A percentile compares a stretch with the other conserved stretches of the same genome.
phyloP scores from a whole-genome alignment of 1,284 basidiomycete genomes.

The Microbotryomycetes sp. region DNA sequence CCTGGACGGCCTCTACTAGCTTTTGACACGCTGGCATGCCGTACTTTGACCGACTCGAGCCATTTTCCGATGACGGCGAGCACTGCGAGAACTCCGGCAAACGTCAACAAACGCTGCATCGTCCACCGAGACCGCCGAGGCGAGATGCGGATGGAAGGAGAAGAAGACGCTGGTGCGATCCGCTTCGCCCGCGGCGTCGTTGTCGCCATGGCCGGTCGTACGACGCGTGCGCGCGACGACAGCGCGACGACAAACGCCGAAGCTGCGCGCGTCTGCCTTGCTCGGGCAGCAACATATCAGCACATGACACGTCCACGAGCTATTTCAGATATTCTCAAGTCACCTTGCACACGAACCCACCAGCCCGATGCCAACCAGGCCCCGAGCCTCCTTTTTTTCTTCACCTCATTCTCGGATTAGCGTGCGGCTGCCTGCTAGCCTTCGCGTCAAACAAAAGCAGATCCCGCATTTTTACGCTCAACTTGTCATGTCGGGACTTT shows the following conservation, averaged over 20 bases:
- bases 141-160: neutral
- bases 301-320: no score
- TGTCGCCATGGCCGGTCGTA: neutral
- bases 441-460: no score
- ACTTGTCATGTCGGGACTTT: no score
- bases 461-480: no score
- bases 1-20: neutral
- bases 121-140: conserved; percentile 4
- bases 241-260: neutral
- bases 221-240: neutral
- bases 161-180: neutral
- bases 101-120: conserved; percentile 11
- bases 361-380: neutral
- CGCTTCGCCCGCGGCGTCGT: neutral
- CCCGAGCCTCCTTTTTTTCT: no score
- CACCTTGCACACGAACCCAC: neutral
- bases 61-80: conserved; percentile 10
- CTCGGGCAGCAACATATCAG: no score
- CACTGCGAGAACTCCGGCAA: conserved; percentile 12
- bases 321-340: no score
- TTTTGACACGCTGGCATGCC: neutral
- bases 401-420: no score
- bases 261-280: neutral
- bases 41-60: conserved; percentile 30
- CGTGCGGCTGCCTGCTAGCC: no score